Conservation (phyloP, 805 yeast genomes). For the Cyberlindnera lachancei region DNA sequence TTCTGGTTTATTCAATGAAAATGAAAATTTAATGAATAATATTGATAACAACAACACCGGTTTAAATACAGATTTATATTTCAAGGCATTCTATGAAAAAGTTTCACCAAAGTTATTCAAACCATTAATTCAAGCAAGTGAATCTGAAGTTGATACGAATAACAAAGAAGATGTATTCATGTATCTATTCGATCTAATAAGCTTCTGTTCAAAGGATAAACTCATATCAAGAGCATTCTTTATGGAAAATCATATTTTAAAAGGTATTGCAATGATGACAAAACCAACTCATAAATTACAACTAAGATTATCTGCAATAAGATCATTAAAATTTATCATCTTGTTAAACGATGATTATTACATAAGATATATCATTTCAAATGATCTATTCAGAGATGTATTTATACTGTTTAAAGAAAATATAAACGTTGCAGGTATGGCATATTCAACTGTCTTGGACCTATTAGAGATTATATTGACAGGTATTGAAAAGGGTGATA, state of each 20-base stretch:
- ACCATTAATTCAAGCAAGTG: slow-evolving; percentile 30
- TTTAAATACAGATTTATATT: slow-evolving; percentile 37
- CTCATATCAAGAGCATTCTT: slow-evolving; percentile 54
- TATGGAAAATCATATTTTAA: slow-evolving; percentile 48
- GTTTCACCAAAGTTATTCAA: slow-evolving; percentile 54
- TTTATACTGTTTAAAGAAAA: slow-evolving; percentile 43
- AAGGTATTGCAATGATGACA: slow-evolving; percentile 47
- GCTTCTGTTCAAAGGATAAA: slow-evolving; percentile 54
- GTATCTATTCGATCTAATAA: slow-evolving; percentile 62
- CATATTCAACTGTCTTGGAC: slow-evolving; percentile 71
- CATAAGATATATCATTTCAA: slow-evolving; percentile 46
- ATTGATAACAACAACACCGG: too few relatives aligned
- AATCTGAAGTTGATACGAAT: slow-evolving; percentile 2
- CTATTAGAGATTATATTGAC: slow-evolving; percentile 42
- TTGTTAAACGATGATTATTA: slow-evolving; percentile 56
- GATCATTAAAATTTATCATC: slow-evolving; percentile 61
- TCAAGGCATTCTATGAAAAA: slow-evolving; percentile 51
- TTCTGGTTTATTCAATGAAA: slow-evolving; percentile 17
- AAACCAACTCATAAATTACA: slow-evolving; percentile 32
- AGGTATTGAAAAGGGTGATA: slow-evolving; percentile 16
- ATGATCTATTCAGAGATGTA: slow-evolving; percentile 42
- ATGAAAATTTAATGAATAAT: slow-evolving; percentile 13
- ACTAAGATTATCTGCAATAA: slow-evolving; percentile 56
- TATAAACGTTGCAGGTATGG: slow-evolving; percentile 47
- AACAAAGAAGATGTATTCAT: slow-evolving; percentile 39